A percentile compares a stretch with the other conserved stretches of the same genome.
phyloP scores from a whole-genome alignment of 257 asterid genomes.

The Anisodus acutangulus region DNA sequence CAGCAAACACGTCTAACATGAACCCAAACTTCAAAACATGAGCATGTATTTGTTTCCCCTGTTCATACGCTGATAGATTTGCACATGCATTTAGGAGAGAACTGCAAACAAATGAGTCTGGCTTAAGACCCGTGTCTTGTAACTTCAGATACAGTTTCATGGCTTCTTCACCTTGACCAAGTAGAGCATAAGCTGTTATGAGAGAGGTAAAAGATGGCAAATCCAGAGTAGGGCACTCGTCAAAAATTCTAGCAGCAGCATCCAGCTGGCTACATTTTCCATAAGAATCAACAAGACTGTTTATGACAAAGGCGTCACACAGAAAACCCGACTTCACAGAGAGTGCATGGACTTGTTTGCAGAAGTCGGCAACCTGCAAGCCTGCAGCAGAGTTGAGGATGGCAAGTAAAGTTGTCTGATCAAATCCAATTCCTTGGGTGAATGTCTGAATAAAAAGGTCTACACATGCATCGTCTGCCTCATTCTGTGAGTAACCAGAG shows the following conservation, averaged over 20 bases:
- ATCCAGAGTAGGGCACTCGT: slow-evolving; percentile 29
- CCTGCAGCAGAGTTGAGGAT: slow-evolving; percentile 26
- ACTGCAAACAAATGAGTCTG: slow-evolving; percentile 33
- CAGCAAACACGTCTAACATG: slow-evolving; percentile 28
- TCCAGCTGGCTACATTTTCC: slow-evolving; percentile 27
- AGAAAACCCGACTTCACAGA: slow-evolving; percentile 24
- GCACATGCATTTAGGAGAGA: slow-evolving; percentile 31
- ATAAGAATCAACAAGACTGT: slow-evolving; percentile 29
- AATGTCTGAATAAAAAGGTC: background rate
- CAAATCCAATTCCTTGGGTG: slow-evolving; percentile 17
- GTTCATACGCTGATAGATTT: slow-evolving; percentile 32
- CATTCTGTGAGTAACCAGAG: slow-evolving; percentile 30
- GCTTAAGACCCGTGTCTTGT: slow-evolving; percentile 10
- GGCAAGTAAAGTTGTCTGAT: slow-evolving; percentile 27
- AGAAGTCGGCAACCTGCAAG: slow-evolving; percentile 5
- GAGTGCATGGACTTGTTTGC: slow-evolving; percentile 30
- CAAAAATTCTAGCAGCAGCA: slow-evolving; percentile 26
- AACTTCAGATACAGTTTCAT: slow-evolving; percentile 22
- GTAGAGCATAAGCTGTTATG: slow-evolving; percentile 28
- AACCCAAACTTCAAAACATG: slow-evolving; percentile 32
- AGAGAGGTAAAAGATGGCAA: slow-evolving; percentile 26
- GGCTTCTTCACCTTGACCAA: slow-evolving; percentile 34
- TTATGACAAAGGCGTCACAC: slow-evolving; percentile 25
- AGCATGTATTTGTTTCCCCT: slow-evolving; percentile 31
- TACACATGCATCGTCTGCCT: slow-evolving; percentile 18